Base-by-base conservation (phyloP, 768 basidiomycete genomes). In the Megacollybia marginata region DNA sequence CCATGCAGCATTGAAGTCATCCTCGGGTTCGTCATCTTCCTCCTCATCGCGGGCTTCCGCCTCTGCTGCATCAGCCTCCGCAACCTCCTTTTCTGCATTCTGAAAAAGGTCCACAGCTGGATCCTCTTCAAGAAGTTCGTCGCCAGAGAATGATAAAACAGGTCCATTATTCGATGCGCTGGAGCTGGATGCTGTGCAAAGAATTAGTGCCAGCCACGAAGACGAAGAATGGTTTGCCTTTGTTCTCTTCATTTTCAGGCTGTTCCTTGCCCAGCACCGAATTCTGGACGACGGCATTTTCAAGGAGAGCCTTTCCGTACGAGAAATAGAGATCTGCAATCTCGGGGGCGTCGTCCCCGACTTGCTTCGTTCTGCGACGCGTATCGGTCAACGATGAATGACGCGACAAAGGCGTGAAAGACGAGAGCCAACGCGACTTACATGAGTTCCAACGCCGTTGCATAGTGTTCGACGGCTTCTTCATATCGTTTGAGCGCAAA, bases 1-100 rank as follows among this genome's bases (percentile, higher is more conserved):
- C 93, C 95, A 99, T 11, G 96, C 92, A 20, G 91, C 92, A 56
- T 95, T 96, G 65, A 96, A 96, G 59, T 98, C 96, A 57, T 99
- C 96, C 59, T 96, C 95, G 0, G 90, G 91, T 58, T 89, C 91
- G 4, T 63, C 87, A 11, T 83, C 87, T 1, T 70, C 80, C 7
- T 76, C 81, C 3, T 73, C 78, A 0, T 74, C 81, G 0, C 71
- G 79, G 0, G 70, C 81, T 1, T 68, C 78, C 11, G 74, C 76
- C 8, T 75, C 76, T 18, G 62, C 52, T 2, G 71, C 76, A 5
- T 68, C 75, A 2, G 60, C 71, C 48, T 77, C 76, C 9, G 65
- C 68, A 38, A 69, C 65, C 15, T 61, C 67, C 51, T 77, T 72
- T n/a, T 66, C 65, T 33, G 77, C 74, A 53, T 80, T 73, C 1